Conservation (phyloP, 495 filamentous ascomycete genomes). For the Bombardia bombarda region DNA sequence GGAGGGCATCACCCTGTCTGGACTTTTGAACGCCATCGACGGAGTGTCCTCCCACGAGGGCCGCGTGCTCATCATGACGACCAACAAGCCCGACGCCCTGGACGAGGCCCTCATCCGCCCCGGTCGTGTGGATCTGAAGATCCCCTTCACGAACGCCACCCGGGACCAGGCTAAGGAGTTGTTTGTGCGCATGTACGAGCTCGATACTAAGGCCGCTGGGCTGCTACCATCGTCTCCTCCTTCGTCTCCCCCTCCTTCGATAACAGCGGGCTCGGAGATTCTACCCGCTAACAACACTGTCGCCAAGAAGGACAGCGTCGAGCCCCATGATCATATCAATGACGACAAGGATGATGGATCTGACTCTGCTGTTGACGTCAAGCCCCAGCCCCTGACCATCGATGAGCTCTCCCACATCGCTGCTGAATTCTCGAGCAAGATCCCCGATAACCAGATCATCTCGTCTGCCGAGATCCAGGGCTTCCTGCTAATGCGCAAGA, state of each 20-base stretch:
- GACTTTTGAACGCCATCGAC: constrained; percentile 76
- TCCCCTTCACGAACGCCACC: constrained; percentile 61
- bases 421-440: constrained; percentile 33
- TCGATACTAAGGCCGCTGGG: constrained; percentile 8
- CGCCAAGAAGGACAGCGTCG: not conserved
- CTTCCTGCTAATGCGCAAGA: constrained; percentile 57
- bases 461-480: constrained; percentile 67
- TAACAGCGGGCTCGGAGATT: not conserved
- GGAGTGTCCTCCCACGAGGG: constrained; percentile 78
- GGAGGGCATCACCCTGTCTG: constrained; percentile 60
- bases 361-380: not conserved
- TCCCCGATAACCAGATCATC: constrained; percentile 41
- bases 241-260: not conserved
- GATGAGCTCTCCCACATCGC: constrained; percentile 34
- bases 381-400: not conserved
- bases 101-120: constrained; percentile 71
- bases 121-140: constrained; percentile 66
- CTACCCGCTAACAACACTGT: not conserved
- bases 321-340: not conserved
- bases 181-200: constrained; percentile 65
- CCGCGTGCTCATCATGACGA: constrained; percentile 76
- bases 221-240: not conserved
- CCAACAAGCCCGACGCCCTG: constrained; percentile 66
- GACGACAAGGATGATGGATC: not conserved
- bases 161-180: constrained; percentile 54